phyloP scores from a whole-genome alignment of 441 rosid species.

The Corymbia calophylla region DNA sequence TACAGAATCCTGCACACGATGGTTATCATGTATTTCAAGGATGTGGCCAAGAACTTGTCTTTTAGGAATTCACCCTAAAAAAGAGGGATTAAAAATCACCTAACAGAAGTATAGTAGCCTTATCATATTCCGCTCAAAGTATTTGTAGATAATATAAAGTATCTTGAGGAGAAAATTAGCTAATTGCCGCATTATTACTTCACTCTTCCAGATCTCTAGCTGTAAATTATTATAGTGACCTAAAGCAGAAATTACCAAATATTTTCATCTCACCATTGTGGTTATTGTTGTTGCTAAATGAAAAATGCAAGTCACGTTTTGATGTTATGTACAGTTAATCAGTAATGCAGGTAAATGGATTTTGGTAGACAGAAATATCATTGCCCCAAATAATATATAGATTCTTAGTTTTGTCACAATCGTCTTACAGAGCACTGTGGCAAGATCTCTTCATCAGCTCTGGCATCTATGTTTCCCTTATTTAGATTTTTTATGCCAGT shows the following conservation, averaged over 20 bases:
- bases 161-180: not conserved
- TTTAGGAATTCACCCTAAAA: not conserved
- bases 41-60: not conserved
- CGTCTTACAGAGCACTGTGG: not conserved
- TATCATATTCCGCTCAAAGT: not conserved
- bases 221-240: not conserved
- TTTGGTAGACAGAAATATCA: not conserved
- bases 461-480: not conserved
- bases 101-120: not conserved
- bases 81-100: not conserved
- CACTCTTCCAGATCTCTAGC: not conserved
- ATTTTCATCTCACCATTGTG: not conserved
- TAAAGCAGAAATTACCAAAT: not conserved
- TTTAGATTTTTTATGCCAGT: not conserved
- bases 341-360: not conserved
- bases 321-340: not conserved
- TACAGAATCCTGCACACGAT: slow-evolving; percentile 10
- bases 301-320: not conserved
- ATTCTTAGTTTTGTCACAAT: not conserved
- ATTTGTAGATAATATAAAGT: not conserved
- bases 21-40: not conserved
- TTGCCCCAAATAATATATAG: not conserved
- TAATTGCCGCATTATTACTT: not conserved
- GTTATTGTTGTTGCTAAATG: not conserved
- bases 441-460: not conserved